Base-by-base conservation (phyloP, 768 basidiomycete species). In the Leccinellum luteum region DNA sequence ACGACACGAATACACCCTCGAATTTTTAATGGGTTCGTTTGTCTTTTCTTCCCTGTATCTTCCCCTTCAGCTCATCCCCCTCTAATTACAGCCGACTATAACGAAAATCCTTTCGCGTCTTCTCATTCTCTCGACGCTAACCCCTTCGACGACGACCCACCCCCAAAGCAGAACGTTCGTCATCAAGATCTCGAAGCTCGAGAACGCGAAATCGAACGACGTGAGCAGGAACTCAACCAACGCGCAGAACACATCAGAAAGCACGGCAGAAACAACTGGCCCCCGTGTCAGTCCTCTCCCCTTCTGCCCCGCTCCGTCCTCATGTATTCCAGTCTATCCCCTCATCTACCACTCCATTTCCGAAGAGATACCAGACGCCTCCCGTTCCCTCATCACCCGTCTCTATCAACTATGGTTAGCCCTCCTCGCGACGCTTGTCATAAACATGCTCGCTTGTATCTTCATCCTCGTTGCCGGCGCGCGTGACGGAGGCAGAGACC, bases 361-460 rank as follows among this genome's bases (percentile, higher is more conserved):
- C 66, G 90, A 90, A 58, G 94, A 94, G 74, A 94, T 98, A 55
- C 94, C 93, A 14, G 85, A 91, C 60, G 81, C 82, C 0, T 90
- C 89, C 56, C 85, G 85, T 60, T 79, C 84, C 4, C 83, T 94
- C 60, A 88, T 98, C 63, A 89, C 87, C 49, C 85, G 92, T 35
- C 75, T 99, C 59, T 98, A 91, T 70, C 87, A 92, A 68, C 82
- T 98, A 65, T 99, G 97, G 97, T 86, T 98, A 45, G 85, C 94
- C 60, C 88, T 99, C 23, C 66, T 86, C 23, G 82, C 75, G 38
- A 94, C 94, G 7, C 78, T 98, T 52, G 72, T 95, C 68, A 61
- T 98, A 69, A 99, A 99, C 78, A 81, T 97, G 77, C 79, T 98
- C 52, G 90, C 91, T 27, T 95, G 91, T 71, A 87, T 98, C 67